Conservation (phyloP, 306 rosid species). For the Acacia acuminata region DNA sequence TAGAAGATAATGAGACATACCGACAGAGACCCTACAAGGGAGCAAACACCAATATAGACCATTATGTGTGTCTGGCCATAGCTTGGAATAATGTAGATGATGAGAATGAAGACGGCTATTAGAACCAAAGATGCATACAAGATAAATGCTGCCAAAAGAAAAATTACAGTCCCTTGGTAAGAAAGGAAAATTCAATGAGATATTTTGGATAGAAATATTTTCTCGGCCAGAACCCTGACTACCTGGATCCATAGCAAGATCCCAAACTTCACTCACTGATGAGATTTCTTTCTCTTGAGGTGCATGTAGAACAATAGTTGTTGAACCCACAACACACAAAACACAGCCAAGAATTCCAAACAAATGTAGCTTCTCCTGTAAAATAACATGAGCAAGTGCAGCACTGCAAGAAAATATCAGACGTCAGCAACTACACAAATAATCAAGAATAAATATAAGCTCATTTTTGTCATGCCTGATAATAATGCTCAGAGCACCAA, state of each 20-base stretch:
- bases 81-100: constrained; percentile 80
- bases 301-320: constrained; percentile 95
- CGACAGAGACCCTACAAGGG: constrained; percentile 98
- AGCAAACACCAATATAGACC: constrained; percentile 98
- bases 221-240: constrained; percentile 24
- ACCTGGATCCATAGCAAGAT: constrained; percentile 99
- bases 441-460: constrained; percentile 23
- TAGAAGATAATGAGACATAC: constrained; percentile 52
- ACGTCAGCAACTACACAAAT: constrained; percentile 45
- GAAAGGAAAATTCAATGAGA: constrained; percentile 14
- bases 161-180: constrained; percentile 24
- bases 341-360: constrained; percentile 96
- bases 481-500: constrained; percentile 99
- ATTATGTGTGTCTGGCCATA: constrained; percentile 98
- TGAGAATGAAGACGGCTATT: constrained; percentile 71
- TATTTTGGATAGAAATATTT: constrained; percentile 5
- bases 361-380: constrained; percentile 85
- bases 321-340: constrained; percentile 98
- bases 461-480: constrained; percentile 71
- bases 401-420: constrained; percentile 72
- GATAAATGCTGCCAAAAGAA: constrained; percentile 77
- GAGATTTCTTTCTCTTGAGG: constrained; percentile 92
- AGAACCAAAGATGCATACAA: constrained; percentile 79
- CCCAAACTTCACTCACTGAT: constrained; percentile 95
- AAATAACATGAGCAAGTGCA: constrained; percentile 92